Base-by-base conservation (phyloP, 2,329 filamentous ascomycete species). In the Colletotrichum destructivum region DNA sequence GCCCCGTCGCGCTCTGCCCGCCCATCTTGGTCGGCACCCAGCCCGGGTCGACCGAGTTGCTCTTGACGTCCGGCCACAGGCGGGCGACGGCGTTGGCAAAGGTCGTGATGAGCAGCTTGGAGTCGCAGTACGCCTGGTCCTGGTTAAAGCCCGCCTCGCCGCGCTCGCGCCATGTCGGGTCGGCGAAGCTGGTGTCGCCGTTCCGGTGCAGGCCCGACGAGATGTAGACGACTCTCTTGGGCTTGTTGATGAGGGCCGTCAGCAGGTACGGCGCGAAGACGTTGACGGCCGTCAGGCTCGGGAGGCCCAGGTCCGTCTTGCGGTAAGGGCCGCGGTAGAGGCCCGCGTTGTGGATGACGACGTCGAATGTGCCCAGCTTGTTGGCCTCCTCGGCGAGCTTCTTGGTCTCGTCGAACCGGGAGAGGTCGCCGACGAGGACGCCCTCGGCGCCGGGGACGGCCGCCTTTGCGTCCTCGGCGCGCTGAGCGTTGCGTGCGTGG, bases 291-390 rank as follows among this genome's bases (percentile, higher is more conserved):
- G 89, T 87, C 1, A 89, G 81, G 2, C 82, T 81, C 0, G 87
- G 84, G 26, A 88, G 73, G 2, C 77, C 66, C 8, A 70, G 8
- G 47, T 72, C 77, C n/a, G 77, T 77, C 40, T 84, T 63, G 76
- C 79, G 82, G 52, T 26, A 75, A 62, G 15, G 74, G 18, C 84
- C 84, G 40, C 78, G 78, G 66, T 84, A 86, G 31, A 88, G 74
- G 3, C 88, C 88, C 0, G 89, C 89, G 72, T 90, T 91, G 81
- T 90, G 88, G 21, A 91, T 82, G 16, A 91, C 81, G 31, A 83
- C 82, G 75, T 91, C 89, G 75, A 88, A 90, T 0, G 82, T 80
- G 0, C 86, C 86, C 1, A 82, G 78, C 47, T 80, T 79, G 77
- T 88, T 88, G 63, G 87, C 84, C 63, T 88, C 81, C 13, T 80